Base-by-base conservation (phyloP, 148 eudicot genomes). In the Pouteria glomerata region DNA sequence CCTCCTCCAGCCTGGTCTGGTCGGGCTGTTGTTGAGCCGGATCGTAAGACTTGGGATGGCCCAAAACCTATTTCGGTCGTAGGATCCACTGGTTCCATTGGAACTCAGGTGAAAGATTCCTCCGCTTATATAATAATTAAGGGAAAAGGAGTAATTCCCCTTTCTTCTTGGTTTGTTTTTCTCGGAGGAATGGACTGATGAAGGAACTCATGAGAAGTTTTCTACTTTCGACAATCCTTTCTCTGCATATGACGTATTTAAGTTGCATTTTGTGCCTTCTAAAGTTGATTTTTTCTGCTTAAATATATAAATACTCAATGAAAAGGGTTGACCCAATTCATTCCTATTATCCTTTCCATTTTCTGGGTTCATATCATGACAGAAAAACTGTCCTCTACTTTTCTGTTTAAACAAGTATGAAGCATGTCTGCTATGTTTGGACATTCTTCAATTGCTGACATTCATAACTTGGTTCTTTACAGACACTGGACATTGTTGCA, bases 1-100 rank as follows among this genome's bases (percentile, higher is more conserved):
- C 99, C 96, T 50, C 99, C 99, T 61, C 88, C 99, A 56, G 99
- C 99, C n/a, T 96, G 99, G 99, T 91, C 96, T 3, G 99, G 99
- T 33, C 82, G 90, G 30, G 99, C 99, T 59, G 87, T 90, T 13
- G 87, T 30, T 0, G 94, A 92, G 69, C 85, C 92, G 56, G 88
- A 73, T 52, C 76, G 70, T 15, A 88, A 85, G 82, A 66, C 74
- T 52, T 96, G 99, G 99, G 89, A 90, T 51, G 97, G 99, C 63
- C 99, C 85, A 18, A 96, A 96, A 81, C 99, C 99, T 52, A 88
- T 96, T 19, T 87, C 99, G 27, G 78, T 96, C 48, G 83, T 96
- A 78, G 99, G 99, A 62, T 96, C 99, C 69, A 96, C 99, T 24
- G 99, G 99, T 60, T 92, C 97, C 65, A 96, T 96, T 75, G 99